Base-by-base conservation (phyloP, 2,329 filamentous ascomycete species). In the Colletotrichum australisinense region DNA sequence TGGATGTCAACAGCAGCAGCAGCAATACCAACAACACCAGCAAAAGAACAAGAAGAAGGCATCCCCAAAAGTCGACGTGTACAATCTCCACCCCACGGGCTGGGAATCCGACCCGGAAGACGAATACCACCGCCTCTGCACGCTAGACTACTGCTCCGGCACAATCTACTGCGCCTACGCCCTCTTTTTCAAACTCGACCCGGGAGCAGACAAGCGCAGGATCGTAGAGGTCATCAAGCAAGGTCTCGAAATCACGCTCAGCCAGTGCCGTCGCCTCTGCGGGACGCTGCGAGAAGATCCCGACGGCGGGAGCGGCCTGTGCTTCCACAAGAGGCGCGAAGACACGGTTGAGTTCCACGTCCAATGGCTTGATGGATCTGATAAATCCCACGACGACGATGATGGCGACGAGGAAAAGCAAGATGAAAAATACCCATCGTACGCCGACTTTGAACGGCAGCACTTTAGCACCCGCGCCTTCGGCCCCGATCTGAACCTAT, bases 261-360 rank as follows among this genome's bases (percentile, higher is more conserved):
- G 78, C 49, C 83, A 86, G 69, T 76, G 77, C 0, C 76, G 83
- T 4, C 82, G 85, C 65, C 78, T 85, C 3, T 80, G 80, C 19
- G 81, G 84, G 1, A 81, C 77, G 2, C 83, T 86, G 53, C 83
- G 85, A 65, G 79, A 80, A 57, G 79, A 86, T 26, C 59, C 77
- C 0, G 63, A 74, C 0, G 81, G 19, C 8, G 7, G 81, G 3
- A 82, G 80, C 14, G 79, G 84, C 58, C 83, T 79, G 0, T 84
- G 84, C 56, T 77, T 79, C 6, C 85, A 82, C 73, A 49, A 49
- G 42, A 49, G 19, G 42, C 42, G 42, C 8, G 19, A 22, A 9
- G 42, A 49, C 42, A 22, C 19, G 42, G 42, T 49, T 19, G 42
- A 49, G 42, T 49, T 49, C 4, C 42, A 49, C 42, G 42, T 49